These are phyloP conservation scores for Manihot esculenta DNA, from an alignment of 441 rosid species.

Conservation along the genomic window DNA sequence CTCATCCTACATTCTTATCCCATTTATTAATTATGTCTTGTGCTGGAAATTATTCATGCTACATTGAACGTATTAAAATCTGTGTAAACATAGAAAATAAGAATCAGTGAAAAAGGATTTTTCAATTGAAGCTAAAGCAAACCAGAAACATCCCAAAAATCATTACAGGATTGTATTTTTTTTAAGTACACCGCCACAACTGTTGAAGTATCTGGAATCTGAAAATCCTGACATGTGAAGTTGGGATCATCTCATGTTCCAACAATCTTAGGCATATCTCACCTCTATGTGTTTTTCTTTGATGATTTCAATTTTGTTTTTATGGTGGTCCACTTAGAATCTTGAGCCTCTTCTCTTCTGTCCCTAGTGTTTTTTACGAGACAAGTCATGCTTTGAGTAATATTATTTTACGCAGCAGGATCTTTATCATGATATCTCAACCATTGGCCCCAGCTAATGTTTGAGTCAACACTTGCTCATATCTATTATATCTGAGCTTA, in stretches of 20 bases:
- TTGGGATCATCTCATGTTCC: conserved; percentile 18
- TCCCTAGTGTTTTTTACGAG: background rate
- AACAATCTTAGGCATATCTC: background rate
- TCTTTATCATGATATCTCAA: background rate
- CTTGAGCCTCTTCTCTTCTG: background rate
- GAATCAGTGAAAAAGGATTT: background rate
- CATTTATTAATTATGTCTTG: no score
- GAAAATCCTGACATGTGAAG: conserved; percentile 26
- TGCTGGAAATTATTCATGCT: background rate
- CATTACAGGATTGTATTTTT: background rate
- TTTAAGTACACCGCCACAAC: conserved; percentile 17
- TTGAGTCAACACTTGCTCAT: background rate
- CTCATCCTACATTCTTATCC: background rate
- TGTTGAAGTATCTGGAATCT: background rate
- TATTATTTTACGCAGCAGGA: background rate
- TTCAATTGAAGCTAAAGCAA: background rate
- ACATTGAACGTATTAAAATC: background rate
- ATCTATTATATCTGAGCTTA: no score
- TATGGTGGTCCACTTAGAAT: conserved; percentile 2
- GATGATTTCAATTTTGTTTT: background rate
- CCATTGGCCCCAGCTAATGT: no score
- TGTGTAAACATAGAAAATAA: background rate
- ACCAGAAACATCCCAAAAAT: background rate
- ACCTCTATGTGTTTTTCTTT: conserved; percentile 8
- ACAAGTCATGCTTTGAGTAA: background rate